Conservation (phyloP, 2,329 filamentous ascomycete species). For the Neobulgaria alba region DNA sequence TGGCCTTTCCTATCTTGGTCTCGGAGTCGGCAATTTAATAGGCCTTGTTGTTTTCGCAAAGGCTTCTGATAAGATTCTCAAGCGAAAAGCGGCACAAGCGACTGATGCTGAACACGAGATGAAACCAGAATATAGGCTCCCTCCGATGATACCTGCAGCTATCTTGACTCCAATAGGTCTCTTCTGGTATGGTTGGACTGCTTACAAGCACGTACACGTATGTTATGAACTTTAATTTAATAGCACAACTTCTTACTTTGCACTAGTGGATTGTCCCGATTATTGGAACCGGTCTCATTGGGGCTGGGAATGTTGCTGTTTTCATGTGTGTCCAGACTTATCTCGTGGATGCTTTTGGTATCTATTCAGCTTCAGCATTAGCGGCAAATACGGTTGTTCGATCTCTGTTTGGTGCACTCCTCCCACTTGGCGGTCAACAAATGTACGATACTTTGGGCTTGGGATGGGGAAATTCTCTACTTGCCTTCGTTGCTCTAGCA, state of each 20-base stretch:
- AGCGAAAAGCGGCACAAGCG: not conserved
- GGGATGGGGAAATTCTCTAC: constrained; percentile 38
- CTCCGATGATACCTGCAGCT: constrained; percentile 33
- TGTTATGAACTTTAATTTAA: no score
- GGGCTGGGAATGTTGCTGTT: constrained; percentile 31
- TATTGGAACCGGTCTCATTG: constrained; percentile 19
- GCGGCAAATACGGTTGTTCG: constrained; percentile 35
- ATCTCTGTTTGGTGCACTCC: constrained; percentile 32
- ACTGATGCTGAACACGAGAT: not conserved
- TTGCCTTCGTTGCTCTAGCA: constrained; percentile 38
- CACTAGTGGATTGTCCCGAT: constrained; percentile 36
- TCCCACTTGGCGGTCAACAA: constrained; percentile 40
- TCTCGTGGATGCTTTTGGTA: constrained; percentile 19
- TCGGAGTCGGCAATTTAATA: not conserved
- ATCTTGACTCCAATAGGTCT: constrained; percentile 34
- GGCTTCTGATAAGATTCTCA: not conserved
- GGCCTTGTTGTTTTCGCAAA: not conserved
- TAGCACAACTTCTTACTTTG: no score
- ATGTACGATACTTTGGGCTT: constrained; percentile 34
- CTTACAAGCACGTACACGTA: no score
- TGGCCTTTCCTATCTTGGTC: not conserved
- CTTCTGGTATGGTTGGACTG: constrained; percentile 34
- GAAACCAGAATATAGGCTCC: constrained; percentile 25
- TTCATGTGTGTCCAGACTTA: constrained; percentile 23
- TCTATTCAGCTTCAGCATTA: constrained; percentile 34